A percentile compares a stretch with the other conserved stretches of the same genome.
Conservation (phyloP, 495 filamentous ascomycete genomes). For the Daldinia caldariorum region DNA sequence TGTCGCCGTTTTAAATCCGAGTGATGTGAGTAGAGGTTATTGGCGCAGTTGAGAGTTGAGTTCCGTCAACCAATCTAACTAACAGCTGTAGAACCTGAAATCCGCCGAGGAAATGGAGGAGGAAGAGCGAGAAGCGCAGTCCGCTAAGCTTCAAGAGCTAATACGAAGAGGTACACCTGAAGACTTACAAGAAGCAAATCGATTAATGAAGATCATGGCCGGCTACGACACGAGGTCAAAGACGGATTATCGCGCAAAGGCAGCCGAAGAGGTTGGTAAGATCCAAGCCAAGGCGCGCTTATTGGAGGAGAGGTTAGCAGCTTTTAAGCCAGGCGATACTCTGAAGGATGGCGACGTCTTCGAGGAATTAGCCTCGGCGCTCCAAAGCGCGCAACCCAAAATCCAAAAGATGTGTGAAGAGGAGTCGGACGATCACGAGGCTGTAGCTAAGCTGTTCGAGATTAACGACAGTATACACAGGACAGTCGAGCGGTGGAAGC, state of each 20-base stretch:
- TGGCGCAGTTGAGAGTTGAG: neutral
- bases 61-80: slow-evolving; percentile 18
- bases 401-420: slow-evolving; percentile 99
- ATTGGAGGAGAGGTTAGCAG: slow-evolving; percentile 90
- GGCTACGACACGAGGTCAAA: slow-evolving; percentile 94
- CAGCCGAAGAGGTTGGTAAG: slow-evolving; percentile 91
- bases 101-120: slow-evolving; percentile 99
- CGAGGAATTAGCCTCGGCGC: slow-evolving; percentile 90
- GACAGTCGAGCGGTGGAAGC: slow-evolving; percentile 92
- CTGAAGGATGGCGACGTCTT: slow-evolving; percentile 93
- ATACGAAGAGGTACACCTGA: slow-evolving; percentile 91
- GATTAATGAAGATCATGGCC: slow-evolving; percentile 98
- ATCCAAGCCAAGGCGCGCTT: slow-evolving; percentile 93
- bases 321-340: slow-evolving; percentile 80
- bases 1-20: slow-evolving; percentile 96
- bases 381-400: slow-evolving; percentile 95
- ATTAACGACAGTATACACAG: slow-evolving; percentile 99
- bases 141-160: slow-evolving; percentile 95
- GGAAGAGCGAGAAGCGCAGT: slow-evolving; percentile 92
- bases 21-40: slow-evolving; percentile 74
- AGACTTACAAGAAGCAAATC: slow-evolving; percentile 94
- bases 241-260: slow-evolving; percentile 97
- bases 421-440: slow-evolving; percentile 95
- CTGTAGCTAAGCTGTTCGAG: slow-evolving; percentile 92
- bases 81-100: slow-evolving; percentile 76